Evolutionary conservation across 257 asterid genomes (phyloP), one percentile per base, ranked within the genome.

Genomic region (Solanum gandarillasii): DNA sequence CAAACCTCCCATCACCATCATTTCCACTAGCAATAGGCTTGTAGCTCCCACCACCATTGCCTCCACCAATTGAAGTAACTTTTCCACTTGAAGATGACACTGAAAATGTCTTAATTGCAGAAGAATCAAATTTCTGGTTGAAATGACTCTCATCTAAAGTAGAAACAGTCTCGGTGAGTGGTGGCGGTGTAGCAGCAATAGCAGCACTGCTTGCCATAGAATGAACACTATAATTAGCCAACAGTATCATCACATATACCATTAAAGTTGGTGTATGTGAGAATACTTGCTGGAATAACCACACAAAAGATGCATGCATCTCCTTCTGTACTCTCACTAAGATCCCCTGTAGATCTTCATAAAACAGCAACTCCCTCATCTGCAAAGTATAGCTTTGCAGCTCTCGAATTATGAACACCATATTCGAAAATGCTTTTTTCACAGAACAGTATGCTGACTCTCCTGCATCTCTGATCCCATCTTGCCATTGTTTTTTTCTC

Each of bases 231-330:
- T 92, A 97, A 90, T 97, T 96, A 0, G 99, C 99, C 5, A 97
- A 92, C 23, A 97, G 93, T 83, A 96, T 96, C 99, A 97, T 97
- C 89, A 97, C 96, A 83, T 93, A 93, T 65, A 97, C 94, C 99
- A 97, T 97, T 70, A 97, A 86, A 68, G 96, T 96, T 1, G 99
- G 99, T 25, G 99, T 97, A 12, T 92, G 96, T 0, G 99, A 96
- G 90, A 97, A 97, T 9, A 97, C 98, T 83, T 94, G 96, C 94
- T 97, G 96, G 91, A 97, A 97, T 91, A 97, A 87, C 99, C 99
- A 97, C 35, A 96, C 99, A 55, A 97, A 97, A 2, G 99, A 95
- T 0, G 97, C 98, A 73, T 96, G 93, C 93, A 97, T 94, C 89
- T 97, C 99, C 88, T 88, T 93, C 71, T 94, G 98, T 48, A 95